Percentiles rank a stretch among this genome's conserved stretches.
Conservation (phyloP, 2,329 filamentous ascomycete species). For the Paraphaeosphaeria sporulosa region DNA sequence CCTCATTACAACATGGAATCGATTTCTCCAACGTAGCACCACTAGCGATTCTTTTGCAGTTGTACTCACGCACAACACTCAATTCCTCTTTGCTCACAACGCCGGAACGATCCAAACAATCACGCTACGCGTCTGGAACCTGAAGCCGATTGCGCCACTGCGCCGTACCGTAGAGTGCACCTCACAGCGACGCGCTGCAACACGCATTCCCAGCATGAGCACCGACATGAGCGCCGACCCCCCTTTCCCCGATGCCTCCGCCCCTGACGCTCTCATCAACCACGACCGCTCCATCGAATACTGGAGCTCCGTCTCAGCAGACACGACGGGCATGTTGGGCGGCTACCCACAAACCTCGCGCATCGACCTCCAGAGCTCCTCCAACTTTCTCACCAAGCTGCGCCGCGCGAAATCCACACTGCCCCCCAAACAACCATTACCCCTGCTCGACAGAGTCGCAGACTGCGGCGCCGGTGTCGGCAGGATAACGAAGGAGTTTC, state of each 20-base stretch:
- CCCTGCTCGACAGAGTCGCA: constrained; percentile 54
- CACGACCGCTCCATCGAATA: constrained; percentile 55
- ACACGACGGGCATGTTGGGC: constrained; percentile 80
- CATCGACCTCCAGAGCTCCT: constrained; percentile 74
- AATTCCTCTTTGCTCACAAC: background rate
- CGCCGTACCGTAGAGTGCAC: background rate
- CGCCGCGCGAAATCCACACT: constrained; percentile 42
- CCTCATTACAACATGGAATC: background rate
- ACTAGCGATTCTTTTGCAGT: background rate
- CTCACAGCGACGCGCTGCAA: no score
- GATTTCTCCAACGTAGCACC: background rate
- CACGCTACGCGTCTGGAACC: background rate
- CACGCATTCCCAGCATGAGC: constrained; percentile 18
- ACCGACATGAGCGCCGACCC: constrained; percentile 42
- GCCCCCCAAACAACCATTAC: constrained; percentile 28
- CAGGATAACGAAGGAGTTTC: constrained; percentile 78
- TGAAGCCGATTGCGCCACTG: background rate
- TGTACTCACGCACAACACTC: background rate
- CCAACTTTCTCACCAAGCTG: constrained; percentile 73
- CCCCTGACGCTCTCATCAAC: constrained; percentile 55
- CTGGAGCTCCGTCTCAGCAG: constrained; percentile 61
- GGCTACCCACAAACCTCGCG: constrained; percentile 73
- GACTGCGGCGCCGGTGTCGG: constrained; percentile 79
- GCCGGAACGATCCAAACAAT: background rate
- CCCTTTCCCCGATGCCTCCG: constrained; percentile 24